Conservation (phyloP, 208 protist genomes). For the Leishmania mexicana region DNA sequence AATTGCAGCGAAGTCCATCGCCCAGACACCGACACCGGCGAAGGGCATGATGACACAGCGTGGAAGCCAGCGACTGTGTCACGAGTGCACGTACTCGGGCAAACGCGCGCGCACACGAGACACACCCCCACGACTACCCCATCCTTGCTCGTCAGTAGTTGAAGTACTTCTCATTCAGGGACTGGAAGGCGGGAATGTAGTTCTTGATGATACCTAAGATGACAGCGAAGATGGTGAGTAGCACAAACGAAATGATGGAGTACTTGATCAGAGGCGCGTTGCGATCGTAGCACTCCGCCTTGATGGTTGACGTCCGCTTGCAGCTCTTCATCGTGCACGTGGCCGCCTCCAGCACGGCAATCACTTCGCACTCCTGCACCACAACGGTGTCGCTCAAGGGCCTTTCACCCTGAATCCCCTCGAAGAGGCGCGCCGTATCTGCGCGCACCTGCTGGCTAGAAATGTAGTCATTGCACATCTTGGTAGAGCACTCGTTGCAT, state of each 20-base stretch:
- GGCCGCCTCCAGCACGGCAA: slow-evolving; percentile 69
- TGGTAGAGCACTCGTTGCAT: slow-evolving; percentile 59
- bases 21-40: background rate
- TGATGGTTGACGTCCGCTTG: slow-evolving; percentile 73
- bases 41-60: background rate
- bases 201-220: slow-evolving; percentile 80
- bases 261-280: slow-evolving; percentile 72
- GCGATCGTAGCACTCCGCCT: slow-evolving; percentile 77
- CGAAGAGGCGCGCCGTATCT: slow-evolving; percentile 71
- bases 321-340: slow-evolving; percentile 58
- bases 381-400: slow-evolving; percentile 25
- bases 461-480: slow-evolving; percentile 65
- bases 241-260: slow-evolving; percentile 70
- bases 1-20: background rate
- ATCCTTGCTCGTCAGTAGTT: slow-evolving; percentile 47
- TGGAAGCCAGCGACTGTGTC: background rate
- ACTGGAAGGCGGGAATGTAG: slow-evolving; percentile 75
- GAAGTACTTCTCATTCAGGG: slow-evolving; percentile 74
- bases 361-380: slow-evolving; percentile 70
- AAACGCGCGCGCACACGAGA: background rate
- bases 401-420: slow-evolving; percentile 60
- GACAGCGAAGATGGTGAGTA: slow-evolving; percentile 51
- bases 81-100: background rate
- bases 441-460: slow-evolving; percentile 46
- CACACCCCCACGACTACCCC: background rate